These are phyloP conservation scores for Amphibolis antarctica DNA, from an alignment of 106 monocot species.

Conservation along the genomic window DNA sequence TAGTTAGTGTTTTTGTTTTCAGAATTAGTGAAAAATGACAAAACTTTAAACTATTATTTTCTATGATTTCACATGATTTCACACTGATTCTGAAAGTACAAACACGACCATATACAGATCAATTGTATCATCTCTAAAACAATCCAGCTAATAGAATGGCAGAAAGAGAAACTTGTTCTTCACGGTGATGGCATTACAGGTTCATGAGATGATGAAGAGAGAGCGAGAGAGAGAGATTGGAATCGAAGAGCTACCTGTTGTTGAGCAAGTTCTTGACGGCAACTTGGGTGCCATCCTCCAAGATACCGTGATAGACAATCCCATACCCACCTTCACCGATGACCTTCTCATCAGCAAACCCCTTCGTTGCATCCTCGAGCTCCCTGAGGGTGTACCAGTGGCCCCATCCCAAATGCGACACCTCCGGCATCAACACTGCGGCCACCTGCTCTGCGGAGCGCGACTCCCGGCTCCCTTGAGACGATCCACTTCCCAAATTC, in stretches of 20 bases:
- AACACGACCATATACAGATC: too few relatives aligned
- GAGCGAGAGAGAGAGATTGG: not conserved
- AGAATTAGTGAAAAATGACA: too few relatives aligned
- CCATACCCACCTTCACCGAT: constrained; percentile 78
- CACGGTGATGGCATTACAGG: too few relatives aligned
- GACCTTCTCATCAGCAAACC: constrained; percentile 62
- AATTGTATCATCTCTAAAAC: too few relatives aligned
- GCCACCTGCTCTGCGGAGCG: constrained; percentile 13
- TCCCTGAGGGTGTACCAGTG: constrained; percentile 87
- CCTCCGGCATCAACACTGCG: constrained; percentile 39
- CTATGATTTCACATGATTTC: too few relatives aligned
- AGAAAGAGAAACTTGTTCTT: too few relatives aligned
- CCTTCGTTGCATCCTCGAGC: constrained; percentile 64
- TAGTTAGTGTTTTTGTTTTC: too few relatives aligned
- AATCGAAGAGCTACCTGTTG: constrained; percentile 46
- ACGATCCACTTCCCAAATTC: constrained; percentile 13
- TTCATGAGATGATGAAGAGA: not conserved
- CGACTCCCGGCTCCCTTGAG: constrained; percentile 14
- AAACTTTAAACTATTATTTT: too few relatives aligned
- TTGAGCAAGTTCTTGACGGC: constrained; percentile 94
- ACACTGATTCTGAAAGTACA: too few relatives aligned
- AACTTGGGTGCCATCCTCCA: constrained; percentile 48
- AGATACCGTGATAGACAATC: constrained; percentile 76
- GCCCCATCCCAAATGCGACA: constrained; percentile 92
- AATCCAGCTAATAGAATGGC: too few relatives aligned